A percentile compares a stretch with the other conserved stretches of the same genome.
Evolutionary conservation across 1,284 basidiomycete genomes (phyloP).

Genomic region (Gymnopus androsaceus): DNA sequence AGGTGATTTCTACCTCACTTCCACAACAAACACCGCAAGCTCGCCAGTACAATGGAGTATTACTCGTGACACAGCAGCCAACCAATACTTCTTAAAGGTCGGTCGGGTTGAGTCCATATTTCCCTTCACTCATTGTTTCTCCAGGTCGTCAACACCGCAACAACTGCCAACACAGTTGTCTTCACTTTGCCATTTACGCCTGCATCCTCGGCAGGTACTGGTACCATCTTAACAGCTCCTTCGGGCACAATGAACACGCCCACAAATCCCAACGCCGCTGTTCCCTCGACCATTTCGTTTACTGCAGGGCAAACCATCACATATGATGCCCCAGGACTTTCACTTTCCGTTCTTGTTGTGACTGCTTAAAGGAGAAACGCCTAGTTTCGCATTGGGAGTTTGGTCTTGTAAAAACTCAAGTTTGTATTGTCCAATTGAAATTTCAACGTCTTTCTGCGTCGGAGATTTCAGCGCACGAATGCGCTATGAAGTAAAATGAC

Average conservation of each 20-base stretch:
- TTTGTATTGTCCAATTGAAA: too few species aligned
- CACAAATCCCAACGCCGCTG: background rate
- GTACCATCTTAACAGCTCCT: background rate
- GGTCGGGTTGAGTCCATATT: background rate
- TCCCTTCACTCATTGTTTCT: background rate
- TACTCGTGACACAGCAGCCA: slow-evolving; percentile 12
- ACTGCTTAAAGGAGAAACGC: too few species aligned
- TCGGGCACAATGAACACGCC: slow-evolving; percentile 1
- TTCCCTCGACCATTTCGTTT: slow-evolving; percentile 2
- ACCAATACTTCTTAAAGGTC: slow-evolving; percentile 2
- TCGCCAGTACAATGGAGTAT: slow-evolving; percentile 14
- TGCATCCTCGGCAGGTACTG: background rate
- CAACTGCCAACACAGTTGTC: slow-evolving; percentile 2
- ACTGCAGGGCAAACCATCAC: slow-evolving; percentile 1
- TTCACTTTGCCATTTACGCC: slow-evolving; percentile 3
- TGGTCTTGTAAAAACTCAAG: too few species aligned
- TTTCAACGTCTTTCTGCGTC: too few species aligned
- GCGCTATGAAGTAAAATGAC: too few species aligned
- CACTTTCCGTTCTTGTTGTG: background rate
- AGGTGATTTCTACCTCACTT: slow-evolving; percentile 16
- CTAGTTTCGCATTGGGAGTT: too few species aligned
- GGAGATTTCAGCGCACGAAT: too few species aligned
- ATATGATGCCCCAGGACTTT: slow-evolving; percentile 4
- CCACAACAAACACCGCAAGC: slow-evolving; percentile 17
- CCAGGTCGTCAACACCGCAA: slow-evolving; percentile 4